Conservation (phyloP, 805 yeast species). For the Spencermartinsiella europaea region DNA sequence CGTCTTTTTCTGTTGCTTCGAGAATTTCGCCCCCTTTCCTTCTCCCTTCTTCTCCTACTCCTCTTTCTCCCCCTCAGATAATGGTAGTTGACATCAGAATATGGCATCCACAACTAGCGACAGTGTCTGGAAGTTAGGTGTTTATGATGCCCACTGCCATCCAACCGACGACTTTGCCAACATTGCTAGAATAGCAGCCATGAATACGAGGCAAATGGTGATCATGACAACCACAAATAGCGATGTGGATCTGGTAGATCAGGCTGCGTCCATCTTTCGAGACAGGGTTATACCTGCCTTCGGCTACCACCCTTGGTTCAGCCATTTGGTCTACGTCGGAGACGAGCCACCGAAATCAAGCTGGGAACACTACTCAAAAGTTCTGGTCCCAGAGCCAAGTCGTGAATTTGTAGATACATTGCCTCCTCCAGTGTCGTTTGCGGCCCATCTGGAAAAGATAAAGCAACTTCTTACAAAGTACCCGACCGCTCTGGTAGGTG, state of each 20-base stretch:
- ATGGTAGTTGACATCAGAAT: neutral
- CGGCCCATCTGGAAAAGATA: constrained; percentile 34
- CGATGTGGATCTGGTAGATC: constrained; percentile 32
- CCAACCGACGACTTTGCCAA: constrained; percentile 32
- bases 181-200: constrained; percentile 16
- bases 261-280: constrained; percentile 23
- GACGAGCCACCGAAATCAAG: constrained; percentile 30
- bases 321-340: constrained; percentile 52
- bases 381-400: constrained; percentile 41
- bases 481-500: constrained; percentile 62
- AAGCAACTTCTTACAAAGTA: constrained; percentile 29
- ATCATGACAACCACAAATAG: constrained; percentile 35
- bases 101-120: neutral
- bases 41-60: neutral
- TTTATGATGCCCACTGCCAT: constrained; percentile 38
- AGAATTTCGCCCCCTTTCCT: too few species aligned
- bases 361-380: constrained; percentile 48
- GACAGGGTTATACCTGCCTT: constrained; percentile 33
- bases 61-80: neutral
- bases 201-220: constrained; percentile 22
- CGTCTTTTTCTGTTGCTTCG: neutral
- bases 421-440: constrained; percentile 57
- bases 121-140: constrained; percentile 4
- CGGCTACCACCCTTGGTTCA: constrained; percentile 90
- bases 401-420: constrained; percentile 39